Percentiles rank a stretch among this genome's conserved stretches.
These are phyloP conservation scores for Aspergillus neotritici DNA, from an alignment of 2,329 filamentous ascomycete genomes.

Conservation along the genomic window DNA sequence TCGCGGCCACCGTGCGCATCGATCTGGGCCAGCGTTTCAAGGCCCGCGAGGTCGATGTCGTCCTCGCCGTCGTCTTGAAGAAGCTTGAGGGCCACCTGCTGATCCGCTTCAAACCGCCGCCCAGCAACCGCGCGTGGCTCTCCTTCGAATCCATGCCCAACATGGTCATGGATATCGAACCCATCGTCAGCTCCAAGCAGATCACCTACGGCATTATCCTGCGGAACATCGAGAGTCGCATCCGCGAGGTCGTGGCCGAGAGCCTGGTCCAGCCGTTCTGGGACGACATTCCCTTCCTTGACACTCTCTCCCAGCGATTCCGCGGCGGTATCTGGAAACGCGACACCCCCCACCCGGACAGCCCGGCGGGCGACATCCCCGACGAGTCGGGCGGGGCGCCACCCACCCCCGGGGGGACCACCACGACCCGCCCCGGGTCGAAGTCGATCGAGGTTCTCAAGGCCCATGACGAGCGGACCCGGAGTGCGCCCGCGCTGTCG, in stretches of 20 bases:
- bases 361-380: slow-evolving; percentile 30
- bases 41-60: slow-evolving; percentile 77
- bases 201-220: slow-evolving; percentile 93
- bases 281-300: slow-evolving; percentile 90
- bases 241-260: slow-evolving; percentile 89
- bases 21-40: slow-evolving; percentile 87
- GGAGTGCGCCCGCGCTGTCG: slow-evolving; percentile 29
- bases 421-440: slow-evolving; percentile 3
- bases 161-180: slow-evolving; percentile 89
- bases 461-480: slow-evolving; percentile 29
- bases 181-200: slow-evolving; percentile 88
- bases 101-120: slow-evolving; percentile 85
- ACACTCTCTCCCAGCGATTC: slow-evolving; percentile 70
- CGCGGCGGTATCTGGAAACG: slow-evolving; percentile 76
- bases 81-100: slow-evolving; percentile 79
- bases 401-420: slow-evolving; percentile 16
- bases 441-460: slow-evolving; percentile 25
- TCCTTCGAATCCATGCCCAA: slow-evolving; percentile 91
- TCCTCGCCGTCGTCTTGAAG: slow-evolving; percentile 79
- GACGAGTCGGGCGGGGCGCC: slow-evolving; percentile 28
- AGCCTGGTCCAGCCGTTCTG: slow-evolving; percentile 89
- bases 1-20: slow-evolving; percentile 87
- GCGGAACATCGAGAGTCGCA: slow-evolving; percentile 87
- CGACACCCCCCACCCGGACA: slow-evolving; percentile 39
- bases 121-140: slow-evolving; percentile 94